Evolutionary conservation across 176 grass and related monocot species (phyloP), one percentile per base, ranked within the genome.

Genomic region (Tillandsia fasciculata): DNA sequence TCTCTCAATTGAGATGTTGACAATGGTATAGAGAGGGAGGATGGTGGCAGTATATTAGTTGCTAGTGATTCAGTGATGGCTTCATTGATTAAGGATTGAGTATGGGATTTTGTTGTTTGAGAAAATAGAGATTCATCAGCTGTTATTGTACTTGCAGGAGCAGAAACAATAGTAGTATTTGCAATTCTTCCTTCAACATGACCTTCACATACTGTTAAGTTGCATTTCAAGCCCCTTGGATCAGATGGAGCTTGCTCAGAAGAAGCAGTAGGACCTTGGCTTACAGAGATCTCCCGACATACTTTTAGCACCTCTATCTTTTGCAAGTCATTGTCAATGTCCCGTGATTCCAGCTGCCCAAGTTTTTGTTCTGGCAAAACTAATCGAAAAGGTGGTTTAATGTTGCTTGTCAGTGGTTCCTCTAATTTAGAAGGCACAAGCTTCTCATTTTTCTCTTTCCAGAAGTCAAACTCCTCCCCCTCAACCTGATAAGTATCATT

Each of bases 51-150:
- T 78, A 73, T 86, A 64, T 69, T 66, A 15, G 67, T 76, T 9
- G 82, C 64, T 64, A 69, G 75, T 18, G 27, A 10, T 77, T 57
- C 26, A 56, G 68, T 12, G 73, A 78, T 77, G 64, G 74, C 11
- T 66, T 20, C 67, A 22, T 54, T 59, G 52, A 68, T 74, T 9
- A 50, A 59, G 12, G 77, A 70, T 28, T 74, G 69, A 77, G 49
- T 26, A 77, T 70, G 75, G 67, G 52, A 1, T 74, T 87, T 87
- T 83, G 69, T 75, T 75, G 66, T 86, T 77, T 27, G 73, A 59
- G 42, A n/a, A 4, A 51, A 11, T 63, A 6, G 69, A 71, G 80
- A 77, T 77, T 54, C 75, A 61, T 74, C 48, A 12, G 58, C 18
- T 82, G 20, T 53, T 18, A 49, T 6, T 65, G 18, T 42, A 73